Evolutionary conservation across 768 basidiomycete species (phyloP), one percentile per base, ranked within the genome.

Genomic region (Suillus decipiens): DNA sequence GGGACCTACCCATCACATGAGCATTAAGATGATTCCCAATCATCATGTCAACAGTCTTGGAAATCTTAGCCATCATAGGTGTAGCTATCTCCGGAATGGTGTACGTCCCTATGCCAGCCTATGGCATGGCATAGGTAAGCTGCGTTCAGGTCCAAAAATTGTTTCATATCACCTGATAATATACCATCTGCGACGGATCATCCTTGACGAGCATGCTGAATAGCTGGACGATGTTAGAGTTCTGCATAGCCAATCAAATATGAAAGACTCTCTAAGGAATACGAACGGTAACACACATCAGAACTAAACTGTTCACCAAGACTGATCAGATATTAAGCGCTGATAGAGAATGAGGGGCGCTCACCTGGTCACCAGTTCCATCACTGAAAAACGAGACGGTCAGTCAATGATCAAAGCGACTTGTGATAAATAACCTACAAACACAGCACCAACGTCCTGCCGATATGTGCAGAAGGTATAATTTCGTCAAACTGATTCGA

Each of bases 91-190:
- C 78, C 0, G 87, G 87, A 33, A 84, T 81, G 1, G 82, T 84
- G 63, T 90, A 90, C 4, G 89, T 90, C 11, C 89, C 89, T 62
- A 90, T 89, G 4, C 89, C 89, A 39, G 89, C 83, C 88, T 90
- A 7, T 28, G 0, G 41, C 28, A 51, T 31, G 10, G 17, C 17
- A 33, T 28, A 11, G 41, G 58, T 34, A 43, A 22, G 45, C 47
- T 10, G 31, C 58, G 58, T 65, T 31, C 11, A 14, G 5, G 15
- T 2, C 61, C 62, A 4, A 43, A 48, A 33, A 58, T 10, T 3
- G 28, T 10, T 17, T 14, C 9, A 11, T 11, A 61, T 7, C 59
- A 85, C 89, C 79, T 92, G 90, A 71, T 92, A 92, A 67, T 92
- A 92, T 1, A 89, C 88, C 71, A 90, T 79, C 68, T 92, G 90